Evolutionary conservation across 1,284 basidiomycete genomes (phyloP).

Genomic region (Ustilago esculenta): DNA sequence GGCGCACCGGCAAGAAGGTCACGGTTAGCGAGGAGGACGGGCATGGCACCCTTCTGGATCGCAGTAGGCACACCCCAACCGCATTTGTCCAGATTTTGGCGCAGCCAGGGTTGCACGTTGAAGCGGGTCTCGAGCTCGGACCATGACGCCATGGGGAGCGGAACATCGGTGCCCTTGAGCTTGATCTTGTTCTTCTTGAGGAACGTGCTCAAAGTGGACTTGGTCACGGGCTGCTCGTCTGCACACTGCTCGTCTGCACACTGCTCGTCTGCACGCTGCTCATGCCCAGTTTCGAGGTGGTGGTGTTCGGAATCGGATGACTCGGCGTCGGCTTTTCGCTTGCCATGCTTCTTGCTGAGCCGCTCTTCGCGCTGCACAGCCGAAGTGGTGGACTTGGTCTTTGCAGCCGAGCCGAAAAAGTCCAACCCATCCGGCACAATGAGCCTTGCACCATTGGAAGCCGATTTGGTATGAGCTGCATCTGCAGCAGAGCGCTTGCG

Average conservation of each 20-base stretch:
- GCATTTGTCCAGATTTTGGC: conserved; percentile 45
- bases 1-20: conserved; percentile 63
- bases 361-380: conserved; percentile 23
- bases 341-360: conserved; percentile 16
- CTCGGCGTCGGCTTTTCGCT: conserved; percentile 15
- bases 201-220: conserved; percentile 54
- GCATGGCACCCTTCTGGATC: conserved; percentile 67
- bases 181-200: conserved; percentile 65
- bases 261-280: conserved; percentile 4
- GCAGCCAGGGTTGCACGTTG: conserved; percentile 47
- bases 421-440: conserved; percentile 54
- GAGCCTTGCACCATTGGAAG: conserved; percentile 20
- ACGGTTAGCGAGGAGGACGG: conserved; percentile 63
- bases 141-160: conserved; percentile 66
- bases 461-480: no score
- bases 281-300: no score
- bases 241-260: neutral
- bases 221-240: conserved; percentile 37
- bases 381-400: conserved; percentile 69
- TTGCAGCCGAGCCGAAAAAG: conserved; percentile 51
- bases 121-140: conserved; percentile 57
- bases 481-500: conserved; percentile 5
- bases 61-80: conserved; percentile 65
- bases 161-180: conserved; percentile 67
- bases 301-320: conserved; percentile 6